These are phyloP conservation scores for Leccinum imitatum DNA, from an alignment of 768 basidiomycete species.

Conservation along the genomic window DNA sequence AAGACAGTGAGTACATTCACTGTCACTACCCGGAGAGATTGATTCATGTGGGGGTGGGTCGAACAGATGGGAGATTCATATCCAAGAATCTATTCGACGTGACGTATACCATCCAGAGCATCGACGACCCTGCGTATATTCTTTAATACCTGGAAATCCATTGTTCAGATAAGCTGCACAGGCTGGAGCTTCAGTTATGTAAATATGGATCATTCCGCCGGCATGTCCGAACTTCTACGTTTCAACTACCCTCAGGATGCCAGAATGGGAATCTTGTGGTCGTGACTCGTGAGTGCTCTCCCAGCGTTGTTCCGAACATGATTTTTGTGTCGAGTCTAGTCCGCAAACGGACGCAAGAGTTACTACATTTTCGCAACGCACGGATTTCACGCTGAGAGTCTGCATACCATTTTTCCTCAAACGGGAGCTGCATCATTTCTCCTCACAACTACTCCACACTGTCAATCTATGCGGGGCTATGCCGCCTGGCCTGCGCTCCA, in stretches of 20 bases:
- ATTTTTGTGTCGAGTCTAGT: background rate
- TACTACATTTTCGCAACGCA: no score
- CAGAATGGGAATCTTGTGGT: background rate
- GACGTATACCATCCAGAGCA: slow-evolving; percentile 41
- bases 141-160: background rate
- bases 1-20: slow-evolving; percentile 54
- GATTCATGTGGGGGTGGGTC: background rate
- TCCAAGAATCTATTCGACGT: slow-evolving; percentile 38
- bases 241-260: background rate
- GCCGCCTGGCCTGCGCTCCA: no score
- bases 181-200: background rate
- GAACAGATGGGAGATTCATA: slow-evolving; percentile 46
- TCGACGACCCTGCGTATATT: slow-evolving; percentile 37
- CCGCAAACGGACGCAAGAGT: background rate
- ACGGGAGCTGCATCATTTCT: no score
- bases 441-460: no score
- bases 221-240: background rate
- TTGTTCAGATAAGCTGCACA: background rate
- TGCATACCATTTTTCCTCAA: no score
- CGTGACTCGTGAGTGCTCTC: background rate
- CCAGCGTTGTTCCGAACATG: background rate
- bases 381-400: no score
- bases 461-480: no score
- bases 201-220: background rate
- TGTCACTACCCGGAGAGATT: no score